Conservation (phyloP, 352 stramenopile species). For the Phytophthora tubulina region DNA sequence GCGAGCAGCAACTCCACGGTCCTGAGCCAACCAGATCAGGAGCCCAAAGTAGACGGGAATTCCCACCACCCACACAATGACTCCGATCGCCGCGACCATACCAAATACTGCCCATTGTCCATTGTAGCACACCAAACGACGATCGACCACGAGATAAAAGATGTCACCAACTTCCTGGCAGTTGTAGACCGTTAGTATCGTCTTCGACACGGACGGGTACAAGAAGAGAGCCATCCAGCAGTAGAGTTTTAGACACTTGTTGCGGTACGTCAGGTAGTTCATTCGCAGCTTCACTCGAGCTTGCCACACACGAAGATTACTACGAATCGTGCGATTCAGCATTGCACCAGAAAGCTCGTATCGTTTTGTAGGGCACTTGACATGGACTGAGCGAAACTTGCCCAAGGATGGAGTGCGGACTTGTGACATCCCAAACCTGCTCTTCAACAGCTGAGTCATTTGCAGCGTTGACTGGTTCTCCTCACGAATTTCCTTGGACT, state of each 20-base stretch:
- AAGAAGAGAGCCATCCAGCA: slow-evolving; percentile 80
- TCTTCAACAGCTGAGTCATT: slow-evolving; percentile 59
- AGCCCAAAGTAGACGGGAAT: slow-evolving; percentile 86
- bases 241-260: slow-evolving; percentile 84
- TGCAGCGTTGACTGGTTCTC: slow-evolving; percentile 11
- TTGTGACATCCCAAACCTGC: slow-evolving; percentile 79
- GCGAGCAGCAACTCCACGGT: slow-evolving; percentile 58
- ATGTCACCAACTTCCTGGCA: slow-evolving; percentile 75
- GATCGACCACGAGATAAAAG: slow-evolving; percentile 73
- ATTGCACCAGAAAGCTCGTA: slow-evolving; percentile 58
- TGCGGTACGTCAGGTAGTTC: slow-evolving; percentile 86
- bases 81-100: slow-evolving; percentile 57
- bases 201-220: slow-evolving; percentile 84
- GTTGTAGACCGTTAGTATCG: slow-evolving; percentile 84
- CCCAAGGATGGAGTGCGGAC: slow-evolving; percentile 74
- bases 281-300: slow-evolving; percentile 81
- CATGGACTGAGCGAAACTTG: slow-evolving; percentile 67
- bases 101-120: slow-evolving; percentile 72
- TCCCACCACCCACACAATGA: slow-evolving; percentile 77
- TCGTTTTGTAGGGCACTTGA: slow-evolving; percentile 59
- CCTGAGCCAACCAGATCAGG: slow-evolving; percentile 73
- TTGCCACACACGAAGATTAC: slow-evolving; percentile 82
- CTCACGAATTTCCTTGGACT: not conserved
- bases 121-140: slow-evolving; percentile 78
- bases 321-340: slow-evolving; percentile 72